phyloP scores from a whole-genome alignment of 371 early-diverging fungal species.

The Circinella umbellata region DNA sequence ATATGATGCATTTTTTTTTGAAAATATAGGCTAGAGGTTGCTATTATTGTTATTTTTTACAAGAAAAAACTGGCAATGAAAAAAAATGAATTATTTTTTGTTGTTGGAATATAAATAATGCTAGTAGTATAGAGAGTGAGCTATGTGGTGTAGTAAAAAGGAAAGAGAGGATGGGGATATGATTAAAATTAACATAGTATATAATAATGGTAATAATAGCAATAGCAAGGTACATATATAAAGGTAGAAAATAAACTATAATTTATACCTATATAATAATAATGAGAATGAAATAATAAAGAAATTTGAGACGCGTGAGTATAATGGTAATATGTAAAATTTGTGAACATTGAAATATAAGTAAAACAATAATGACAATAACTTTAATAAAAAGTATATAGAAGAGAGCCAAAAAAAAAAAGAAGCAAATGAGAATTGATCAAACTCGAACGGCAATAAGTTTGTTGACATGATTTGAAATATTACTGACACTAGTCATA shows the following conservation, averaged over 20 bases:
- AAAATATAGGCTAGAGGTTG: no score
- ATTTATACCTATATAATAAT: background rate
- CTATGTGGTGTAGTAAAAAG: no score
- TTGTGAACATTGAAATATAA: background rate
- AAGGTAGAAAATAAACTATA: background rate
- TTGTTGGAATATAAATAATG: no score
- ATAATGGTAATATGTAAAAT: no score
- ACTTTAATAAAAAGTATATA: background rate
- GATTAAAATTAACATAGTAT: no score
- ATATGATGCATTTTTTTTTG: no score
- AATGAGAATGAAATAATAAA: background rate
- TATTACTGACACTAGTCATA: background rate
- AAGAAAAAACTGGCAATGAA: no score
- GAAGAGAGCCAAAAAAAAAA: no score
- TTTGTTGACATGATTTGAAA: background rate
- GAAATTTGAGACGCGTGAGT: background rate
- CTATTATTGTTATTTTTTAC: no score
- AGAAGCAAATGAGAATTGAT: background rate
- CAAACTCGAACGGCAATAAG: background rate
- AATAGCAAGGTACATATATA: background rate
- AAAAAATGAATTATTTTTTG: no score
- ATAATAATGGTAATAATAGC: background rate
- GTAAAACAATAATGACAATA: background rate
- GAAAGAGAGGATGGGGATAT: no score
- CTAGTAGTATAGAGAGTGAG: no score